Conservation (phyloP, 2,329 filamentous ascomycete species). For the Xylaria arbuscula region DNA sequence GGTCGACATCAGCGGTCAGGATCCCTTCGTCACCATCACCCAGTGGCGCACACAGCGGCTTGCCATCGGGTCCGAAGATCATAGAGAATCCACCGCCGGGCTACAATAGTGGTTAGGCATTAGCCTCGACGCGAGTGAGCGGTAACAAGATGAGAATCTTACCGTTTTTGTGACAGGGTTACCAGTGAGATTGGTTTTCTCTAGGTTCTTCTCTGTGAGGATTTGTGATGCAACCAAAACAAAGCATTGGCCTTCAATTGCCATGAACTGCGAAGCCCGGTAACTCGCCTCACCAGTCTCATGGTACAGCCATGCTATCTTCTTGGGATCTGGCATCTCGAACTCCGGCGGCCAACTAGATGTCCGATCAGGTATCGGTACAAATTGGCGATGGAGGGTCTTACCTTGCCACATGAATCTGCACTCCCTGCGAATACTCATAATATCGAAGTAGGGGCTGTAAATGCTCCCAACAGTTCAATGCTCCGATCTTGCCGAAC, state of each 20-base stretch:
- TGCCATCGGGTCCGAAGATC: slow-evolving; percentile 64
- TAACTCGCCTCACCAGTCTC: slow-evolving; percentile 51
- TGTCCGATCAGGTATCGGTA: slow-evolving; percentile 33
- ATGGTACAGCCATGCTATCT: slow-evolving; percentile 52
- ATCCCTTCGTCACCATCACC: slow-evolving; percentile 59
- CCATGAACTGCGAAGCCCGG: slow-evolving; percentile 55
- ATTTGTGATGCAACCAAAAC: slow-evolving; percentile 56
- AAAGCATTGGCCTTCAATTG: slow-evolving; percentile 58
- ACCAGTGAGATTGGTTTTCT: slow-evolving; percentile 54
- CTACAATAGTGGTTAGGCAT: slow-evolving; percentile 33
- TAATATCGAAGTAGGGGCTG: slow-evolving; percentile 60
- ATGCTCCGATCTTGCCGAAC: slow-evolving; percentile 63
- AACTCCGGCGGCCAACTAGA: slow-evolving; percentile 51
- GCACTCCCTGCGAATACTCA: slow-evolving; percentile 52
- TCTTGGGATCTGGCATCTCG: slow-evolving; percentile 52
- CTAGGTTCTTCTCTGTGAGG: slow-evolving; percentile 54
- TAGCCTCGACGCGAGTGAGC: slow-evolving; percentile 17
- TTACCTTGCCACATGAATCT: slow-evolving; percentile 51
- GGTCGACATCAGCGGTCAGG: slow-evolving; percentile 62
- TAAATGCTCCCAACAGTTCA: slow-evolving; percentile 69
- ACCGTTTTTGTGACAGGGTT: slow-evolving; percentile 53
- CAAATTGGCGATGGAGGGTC: slow-evolving; percentile 3
- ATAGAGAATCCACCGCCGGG: slow-evolving; percentile 60
- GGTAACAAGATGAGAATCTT: slow-evolving; percentile 32
- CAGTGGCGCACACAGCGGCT: slow-evolving; percentile 55